Evolutionary conservation across 352 stramenopile species (phyloP).

Genomic region (Phytophthora macrochlamydospora): DNA sequence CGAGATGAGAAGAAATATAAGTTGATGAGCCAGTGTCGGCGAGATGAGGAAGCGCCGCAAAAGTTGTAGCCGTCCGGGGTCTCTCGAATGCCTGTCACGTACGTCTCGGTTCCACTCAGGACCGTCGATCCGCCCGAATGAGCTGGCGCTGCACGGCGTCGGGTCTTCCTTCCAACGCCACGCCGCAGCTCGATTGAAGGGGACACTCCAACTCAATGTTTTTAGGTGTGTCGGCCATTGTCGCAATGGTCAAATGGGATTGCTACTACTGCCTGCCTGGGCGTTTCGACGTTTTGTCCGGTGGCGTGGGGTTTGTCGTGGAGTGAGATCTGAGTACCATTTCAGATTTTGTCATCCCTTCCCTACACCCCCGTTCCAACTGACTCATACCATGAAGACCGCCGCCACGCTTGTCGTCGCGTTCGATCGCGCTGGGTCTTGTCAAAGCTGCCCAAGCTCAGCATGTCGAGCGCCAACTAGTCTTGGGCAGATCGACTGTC

Average conservation of each 20-base stretch:
- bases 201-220: too few relatives aligned
- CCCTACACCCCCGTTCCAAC: slow-evolving; percentile 7
- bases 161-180: too few relatives aligned
- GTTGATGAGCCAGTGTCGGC: slow-evolving; percentile 7
- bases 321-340: neutral
- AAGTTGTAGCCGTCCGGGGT: slow-evolving; percentile 6
- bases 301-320: neutral
- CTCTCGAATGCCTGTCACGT: slow-evolving; percentile 17
- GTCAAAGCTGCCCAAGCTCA: neutral
- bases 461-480: slow-evolving; percentile 14
- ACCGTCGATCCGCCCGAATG: slow-evolving; percentile 7
- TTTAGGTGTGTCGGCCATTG: too few relatives aligned
- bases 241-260: too few relatives aligned
- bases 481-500: slow-evolving; percentile 43
- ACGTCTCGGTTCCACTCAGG: slow-evolving; percentile 35
- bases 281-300: neutral
- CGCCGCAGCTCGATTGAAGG: too few relatives aligned
- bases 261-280: too few relatives aligned
- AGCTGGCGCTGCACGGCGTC: neutral
- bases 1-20: neutral
- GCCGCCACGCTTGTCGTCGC: slow-evolving; percentile 10
- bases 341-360: slow-evolving; percentile 16
- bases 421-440: slow-evolving; percentile 7
- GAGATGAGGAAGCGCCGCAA: slow-evolving; percentile 8
- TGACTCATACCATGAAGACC: slow-evolving; percentile 11